phyloP scores from a whole-genome alignment of 441 rosid genomes.

The Adansonia rubrostipa region DNA sequence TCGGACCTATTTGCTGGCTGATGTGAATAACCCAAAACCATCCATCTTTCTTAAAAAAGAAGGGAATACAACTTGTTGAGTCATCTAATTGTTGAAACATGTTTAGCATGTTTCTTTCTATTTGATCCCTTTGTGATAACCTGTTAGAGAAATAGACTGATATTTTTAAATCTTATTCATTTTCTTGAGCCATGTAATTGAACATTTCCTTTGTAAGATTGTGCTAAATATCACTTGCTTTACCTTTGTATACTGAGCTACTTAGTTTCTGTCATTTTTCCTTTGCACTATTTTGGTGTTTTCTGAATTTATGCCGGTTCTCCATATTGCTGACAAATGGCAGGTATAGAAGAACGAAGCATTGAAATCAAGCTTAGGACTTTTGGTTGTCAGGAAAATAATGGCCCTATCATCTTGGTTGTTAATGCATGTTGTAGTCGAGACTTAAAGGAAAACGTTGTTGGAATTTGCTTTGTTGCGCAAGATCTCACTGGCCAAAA shows the following conservation, averaged over 20 bases:
- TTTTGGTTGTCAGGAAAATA: slow-evolving; percentile 50
- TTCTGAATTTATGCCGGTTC: slow-evolving; percentile 8
- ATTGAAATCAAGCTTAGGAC: slow-evolving; percentile 70
- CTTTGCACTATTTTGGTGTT: neutral
- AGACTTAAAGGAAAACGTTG: slow-evolving; percentile 55
- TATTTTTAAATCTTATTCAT: neutral
- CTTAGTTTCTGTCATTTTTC: neutral
- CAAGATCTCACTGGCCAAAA: slow-evolving; percentile 82
- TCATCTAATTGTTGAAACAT: slow-evolving; percentile 8
- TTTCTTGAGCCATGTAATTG: neutral
- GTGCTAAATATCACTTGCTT: neutral
- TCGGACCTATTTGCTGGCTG: neutral
- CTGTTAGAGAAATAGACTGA: neutral
- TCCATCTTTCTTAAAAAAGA: slow-evolving; percentile 2
- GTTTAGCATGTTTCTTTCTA: neutral
- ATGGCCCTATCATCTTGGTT: slow-evolving; percentile 56
- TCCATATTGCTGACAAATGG: slow-evolving; percentile 22
- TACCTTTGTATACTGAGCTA: neutral
- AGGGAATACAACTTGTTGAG: neutral
- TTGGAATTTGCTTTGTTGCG: slow-evolving; percentile 81
- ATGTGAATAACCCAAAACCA: neutral
- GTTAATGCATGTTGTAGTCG: slow-evolving; percentile 82
- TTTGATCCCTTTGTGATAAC: neutral
- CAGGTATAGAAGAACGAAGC: slow-evolving; percentile 75
- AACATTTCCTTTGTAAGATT: neutral